phyloP scores from a whole-genome alignment of 495 filamentous ascomycete genomes.

The Neurospora sp. region DNA sequence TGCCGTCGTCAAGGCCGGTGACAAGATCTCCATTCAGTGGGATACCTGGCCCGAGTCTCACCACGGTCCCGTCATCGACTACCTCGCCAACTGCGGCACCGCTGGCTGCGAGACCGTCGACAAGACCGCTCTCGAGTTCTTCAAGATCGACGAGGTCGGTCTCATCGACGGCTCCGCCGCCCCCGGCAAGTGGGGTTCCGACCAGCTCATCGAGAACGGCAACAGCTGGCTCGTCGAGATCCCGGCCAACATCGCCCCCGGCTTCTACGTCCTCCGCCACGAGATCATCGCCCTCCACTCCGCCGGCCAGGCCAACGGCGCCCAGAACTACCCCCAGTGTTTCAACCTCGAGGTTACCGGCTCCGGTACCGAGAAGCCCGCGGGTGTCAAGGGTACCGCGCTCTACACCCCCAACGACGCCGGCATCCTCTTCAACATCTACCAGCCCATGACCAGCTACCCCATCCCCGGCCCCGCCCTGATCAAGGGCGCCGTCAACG shows the following conservation, averaged over 20 bases:
- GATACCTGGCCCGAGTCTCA: constrained; percentile 36
- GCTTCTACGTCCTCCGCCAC: constrained; percentile 70
- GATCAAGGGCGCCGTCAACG: constrained; percentile 14
- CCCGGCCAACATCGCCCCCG: constrained; percentile 49
- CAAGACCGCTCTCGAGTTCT: constrained; percentile 57
- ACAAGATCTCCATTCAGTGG: constrained; percentile 37
- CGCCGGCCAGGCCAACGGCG: constrained; percentile 49
- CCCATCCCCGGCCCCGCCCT: constrained; percentile 39
- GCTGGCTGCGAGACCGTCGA: constrained; percentile 57
- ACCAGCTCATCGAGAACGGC: constrained; percentile 57
- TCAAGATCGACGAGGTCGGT: constrained; percentile 63
- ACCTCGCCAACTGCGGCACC: constrained; percentile 57
- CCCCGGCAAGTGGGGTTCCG: constrained; percentile 54
- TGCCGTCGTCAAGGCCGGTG: constrained; percentile 33
- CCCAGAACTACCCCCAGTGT: constrained; percentile 75
- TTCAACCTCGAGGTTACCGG: constrained; percentile 66
- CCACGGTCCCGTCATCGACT: constrained; percentile 59
- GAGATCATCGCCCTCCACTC: constrained; percentile 73
- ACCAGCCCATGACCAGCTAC: constrained; percentile 39
- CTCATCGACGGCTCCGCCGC: constrained; percentile 37
- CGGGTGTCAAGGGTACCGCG: constrained; percentile 47
- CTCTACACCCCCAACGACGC: constrained; percentile 53
- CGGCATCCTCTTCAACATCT: constrained; percentile 58
- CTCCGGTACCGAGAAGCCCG: constrained; percentile 46
- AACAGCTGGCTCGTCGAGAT: constrained; percentile 61